phyloP scores from a whole-genome alignment of 805 yeast genomes.

The Pichia scutulata region DNA sequence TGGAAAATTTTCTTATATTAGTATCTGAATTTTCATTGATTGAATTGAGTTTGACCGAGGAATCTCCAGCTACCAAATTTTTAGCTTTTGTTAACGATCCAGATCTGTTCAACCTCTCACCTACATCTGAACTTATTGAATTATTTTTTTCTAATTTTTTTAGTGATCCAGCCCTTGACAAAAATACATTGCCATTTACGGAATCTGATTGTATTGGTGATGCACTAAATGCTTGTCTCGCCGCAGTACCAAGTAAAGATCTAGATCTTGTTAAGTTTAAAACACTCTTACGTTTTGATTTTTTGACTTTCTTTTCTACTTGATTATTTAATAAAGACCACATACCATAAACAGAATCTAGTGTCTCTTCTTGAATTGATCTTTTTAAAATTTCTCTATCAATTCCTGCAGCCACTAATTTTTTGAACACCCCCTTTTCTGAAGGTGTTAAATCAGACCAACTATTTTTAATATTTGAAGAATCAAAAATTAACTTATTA shows the following conservation, averaged over 20 bases:
- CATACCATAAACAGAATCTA: constrained; percentile 67
- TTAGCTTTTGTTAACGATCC: background rate
- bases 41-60: background rate
- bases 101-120: background rate
- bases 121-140: background rate
- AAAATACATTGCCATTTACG: background rate
- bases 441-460: constrained; percentile 32
- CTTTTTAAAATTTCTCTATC: constrained; percentile 53
- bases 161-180: background rate
- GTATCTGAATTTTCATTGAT: background rate
- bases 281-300: constrained; percentile 25
- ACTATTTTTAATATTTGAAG: constrained; percentile 17
- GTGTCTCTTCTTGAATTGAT: constrained; percentile 48
- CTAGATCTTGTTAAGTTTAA: constrained; percentile 20
- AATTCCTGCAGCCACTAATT: constrained; percentile 52
- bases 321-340: constrained; percentile 62
- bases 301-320: constrained; percentile 38
- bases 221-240: constrained; percentile 15
- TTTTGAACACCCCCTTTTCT: constrained; percentile 57
- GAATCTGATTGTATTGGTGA: constrained; percentile 3
- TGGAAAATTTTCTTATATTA: background rate
- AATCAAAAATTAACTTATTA: constrained; percentile 29
- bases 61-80: background rate
- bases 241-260: constrained; percentile 17
- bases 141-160: background rate